Evolutionary conservation across 176 grass and related monocot species (phyloP).

Genomic region (Musa schizocarpa): DNA sequence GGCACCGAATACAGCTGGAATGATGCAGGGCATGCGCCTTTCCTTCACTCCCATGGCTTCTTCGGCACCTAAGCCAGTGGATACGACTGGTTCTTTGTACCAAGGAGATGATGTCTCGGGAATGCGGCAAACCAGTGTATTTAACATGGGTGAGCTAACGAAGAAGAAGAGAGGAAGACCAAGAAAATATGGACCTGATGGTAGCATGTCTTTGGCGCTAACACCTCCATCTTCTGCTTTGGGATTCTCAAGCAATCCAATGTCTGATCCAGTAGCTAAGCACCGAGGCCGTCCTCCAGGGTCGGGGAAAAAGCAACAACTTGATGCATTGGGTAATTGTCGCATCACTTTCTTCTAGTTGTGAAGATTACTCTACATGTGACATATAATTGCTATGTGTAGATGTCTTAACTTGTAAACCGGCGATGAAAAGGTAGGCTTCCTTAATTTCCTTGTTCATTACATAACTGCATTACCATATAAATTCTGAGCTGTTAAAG

Average conservation of each 20-base stretch:
- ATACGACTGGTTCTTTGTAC: neutral
- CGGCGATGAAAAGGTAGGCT: too few relatives aligned
- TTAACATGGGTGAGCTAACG: slow-evolving; percentile 51
- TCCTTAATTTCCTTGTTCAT: too few relatives aligned
- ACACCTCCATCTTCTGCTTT: slow-evolving; percentile 51
- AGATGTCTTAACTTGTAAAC: too few relatives aligned
- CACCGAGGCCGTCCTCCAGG: slow-evolving; percentile 79
- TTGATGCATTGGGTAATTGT: slow-evolving; percentile 84
- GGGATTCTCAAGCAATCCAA: slow-evolving; percentile 57
- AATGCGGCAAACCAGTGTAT: neutral
- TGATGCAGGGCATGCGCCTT: slow-evolving; percentile 18
- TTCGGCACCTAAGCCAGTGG: neutral
- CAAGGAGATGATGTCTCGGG: slow-evolving; percentile 8
- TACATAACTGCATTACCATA: too few relatives aligned
- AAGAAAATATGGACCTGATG: slow-evolving; percentile 91
- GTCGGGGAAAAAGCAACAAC: slow-evolving; percentile 96
- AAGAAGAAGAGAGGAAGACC: slow-evolving; percentile 94
- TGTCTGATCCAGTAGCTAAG: slow-evolving; percentile 68
- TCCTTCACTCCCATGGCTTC: slow-evolving; percentile 1
- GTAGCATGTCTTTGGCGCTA: slow-evolving; percentile 70
- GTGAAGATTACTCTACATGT: neutral
- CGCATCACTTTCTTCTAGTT: neutral
- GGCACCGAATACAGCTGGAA: slow-evolving; percentile 1
- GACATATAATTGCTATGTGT: neutral
- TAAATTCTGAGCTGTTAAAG: too few relatives aligned